Conservation (phyloP, 2,329 filamentous ascomycete genomes). For the Curvularia sp. region DNA sequence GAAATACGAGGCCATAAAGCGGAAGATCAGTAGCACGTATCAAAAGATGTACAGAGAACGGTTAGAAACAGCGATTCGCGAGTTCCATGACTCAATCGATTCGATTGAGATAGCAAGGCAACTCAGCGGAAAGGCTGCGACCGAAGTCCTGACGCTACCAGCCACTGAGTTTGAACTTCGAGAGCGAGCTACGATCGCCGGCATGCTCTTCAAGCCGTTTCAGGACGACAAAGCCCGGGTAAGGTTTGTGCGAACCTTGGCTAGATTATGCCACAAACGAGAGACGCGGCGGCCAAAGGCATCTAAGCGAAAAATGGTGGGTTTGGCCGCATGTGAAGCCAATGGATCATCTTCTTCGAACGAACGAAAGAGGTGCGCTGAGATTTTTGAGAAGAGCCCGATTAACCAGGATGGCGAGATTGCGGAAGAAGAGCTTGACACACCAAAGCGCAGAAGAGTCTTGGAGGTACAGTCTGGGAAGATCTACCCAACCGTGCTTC, state of each 20-base stretch:
- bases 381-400: too few species aligned
- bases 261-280: conserved; percentile 21
- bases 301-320: too few species aligned
- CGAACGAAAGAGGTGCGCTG: too few species aligned
- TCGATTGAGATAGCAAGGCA: conserved; percentile 28
- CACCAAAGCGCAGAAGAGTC: too few species aligned
- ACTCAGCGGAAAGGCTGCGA: conserved; percentile 20
- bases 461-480: too few species aligned
- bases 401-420: too few species aligned
- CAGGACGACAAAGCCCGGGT: conserved; percentile 20
- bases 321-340: too few species aligned
- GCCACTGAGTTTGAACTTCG: conserved; percentile 22
- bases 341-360: too few species aligned
- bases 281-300: conserved; percentile 22
- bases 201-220: conserved; percentile 29
- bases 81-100: conserved; percentile 26
- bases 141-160: conserved; percentile 24
- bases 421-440: too few species aligned
- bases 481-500: too few species aligned
- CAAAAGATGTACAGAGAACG: conserved; percentile 19
- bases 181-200: conserved; percentile 24
- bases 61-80: conserved; percentile 16
- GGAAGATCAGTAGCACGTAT: conserved; percentile 22
- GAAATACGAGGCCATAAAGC: conserved; percentile 19
- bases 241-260: conserved; percentile 22